Base-by-base conservation (phyloP, 164 flowering plant genomes). In the Tetrastigma voinierianum region DNA sequence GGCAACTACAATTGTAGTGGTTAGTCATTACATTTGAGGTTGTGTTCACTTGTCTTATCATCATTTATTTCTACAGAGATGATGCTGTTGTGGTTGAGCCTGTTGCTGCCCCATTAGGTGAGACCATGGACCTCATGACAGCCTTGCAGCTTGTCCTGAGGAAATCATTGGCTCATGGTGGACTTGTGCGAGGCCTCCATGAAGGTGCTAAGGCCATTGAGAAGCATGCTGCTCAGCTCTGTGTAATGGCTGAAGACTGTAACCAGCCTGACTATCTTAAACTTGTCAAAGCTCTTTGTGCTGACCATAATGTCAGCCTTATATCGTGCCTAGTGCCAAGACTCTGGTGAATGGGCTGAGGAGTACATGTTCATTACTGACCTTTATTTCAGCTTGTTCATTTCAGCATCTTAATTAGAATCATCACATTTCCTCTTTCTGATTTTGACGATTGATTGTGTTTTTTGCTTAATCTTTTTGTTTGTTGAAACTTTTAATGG, bases 321-420 rank as follows among this genome's bases (percentile, higher is more conserved):
- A 72, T 91, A 5, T 73, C 90, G 88, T 87, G 59, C 91, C 96
- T 1, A 85, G 84, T 83, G 88, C 90, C 8, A 89, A 89, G 66
- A 86, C 91, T 62, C 88, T 46, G 93, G 93, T 51, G 91, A 91
- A 66, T 91, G 95, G 97, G 82, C 88, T 71, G 95, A 90, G 10
- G 79, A 85, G 91, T 78, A 13, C 13, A 61, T 1, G 16, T 19
- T 12, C 46, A 18, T 40, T 60, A 13, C 7, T 14, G 10, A n/a
- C 46, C n/a, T 44, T 21, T 54, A 21, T 53, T 48, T 13, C 9
- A 13, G 1, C 9, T 47, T 23, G 1, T 49, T 46, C 2, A 19
- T 21, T 57, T 44, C 9, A 11, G 14, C 25, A 13, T 40, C 3
- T 19, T 57, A 45, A 9, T 21, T 64, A 12, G 6, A 12, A 18